These are phyloP conservation scores for Myxozyma nipponensis DNA, from an alignment of 805 yeast genomes.

Conservation along the genomic window DNA sequence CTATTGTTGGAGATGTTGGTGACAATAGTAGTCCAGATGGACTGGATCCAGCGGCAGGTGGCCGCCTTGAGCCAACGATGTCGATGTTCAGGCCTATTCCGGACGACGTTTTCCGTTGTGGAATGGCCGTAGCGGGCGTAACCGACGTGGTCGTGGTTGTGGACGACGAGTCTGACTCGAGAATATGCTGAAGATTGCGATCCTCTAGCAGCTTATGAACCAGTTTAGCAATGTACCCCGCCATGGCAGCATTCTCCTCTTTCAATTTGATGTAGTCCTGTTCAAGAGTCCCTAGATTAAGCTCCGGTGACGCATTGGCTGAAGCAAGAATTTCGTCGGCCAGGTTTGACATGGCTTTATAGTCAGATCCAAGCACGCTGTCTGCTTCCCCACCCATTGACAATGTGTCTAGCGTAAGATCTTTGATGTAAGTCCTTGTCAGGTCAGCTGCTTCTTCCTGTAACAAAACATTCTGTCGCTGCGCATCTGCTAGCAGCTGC, in stretches of 20 bases:
- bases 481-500: background rate
- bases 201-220: slow-evolving; percentile 18
- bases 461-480: background rate
- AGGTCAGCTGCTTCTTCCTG: background rate
- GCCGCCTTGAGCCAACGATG: slow-evolving; percentile 1
- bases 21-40: background rate
- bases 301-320: background rate
- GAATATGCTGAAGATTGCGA: slow-evolving; percentile 16
- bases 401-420: background rate
- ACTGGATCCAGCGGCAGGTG: background rate
- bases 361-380: background rate
- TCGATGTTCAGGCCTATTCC: slow-evolving; percentile 13
- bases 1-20: background rate
- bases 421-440: background rate
- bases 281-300: background rate
- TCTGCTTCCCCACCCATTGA: background rate
- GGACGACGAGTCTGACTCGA: slow-evolving; percentile 9
- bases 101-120: slow-evolving; percentile 1
- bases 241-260: slow-evolving; percentile 18
- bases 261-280: slow-evolving; percentile 12
- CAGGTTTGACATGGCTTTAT: slow-evolving; percentile 2
- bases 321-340: slow-evolving; percentile 15
- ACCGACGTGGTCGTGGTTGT: too few species aligned
- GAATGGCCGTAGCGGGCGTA: background rate
- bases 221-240: slow-evolving; percentile 22